These are phyloP conservation scores for Xylariaceae sp. DNA, from an alignment of 2,329 filamentous ascomycete species.

Conservation along the genomic window DNA sequence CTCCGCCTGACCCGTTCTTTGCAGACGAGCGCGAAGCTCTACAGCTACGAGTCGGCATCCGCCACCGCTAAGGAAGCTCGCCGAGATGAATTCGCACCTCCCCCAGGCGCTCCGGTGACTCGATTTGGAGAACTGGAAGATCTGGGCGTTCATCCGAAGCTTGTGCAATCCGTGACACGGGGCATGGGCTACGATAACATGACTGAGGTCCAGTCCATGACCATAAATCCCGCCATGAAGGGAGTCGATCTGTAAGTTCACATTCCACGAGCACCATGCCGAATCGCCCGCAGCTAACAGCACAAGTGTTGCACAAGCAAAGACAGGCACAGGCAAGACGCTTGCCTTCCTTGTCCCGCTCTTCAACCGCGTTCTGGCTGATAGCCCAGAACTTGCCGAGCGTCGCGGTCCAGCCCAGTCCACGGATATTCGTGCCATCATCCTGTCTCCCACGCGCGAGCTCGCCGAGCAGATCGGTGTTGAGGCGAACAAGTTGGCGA, in stretches of 20 bases:
- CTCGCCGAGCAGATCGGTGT: slow-evolving; percentile 72
- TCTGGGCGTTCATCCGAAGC: slow-evolving; percentile 50
- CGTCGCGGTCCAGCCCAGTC: slow-evolving; percentile 22
- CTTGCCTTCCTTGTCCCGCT: slow-evolving; percentile 85
- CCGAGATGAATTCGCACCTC: slow-evolving; percentile 7
- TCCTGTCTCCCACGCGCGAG: slow-evolving; percentile 75
- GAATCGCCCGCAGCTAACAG: slow-evolving; percentile 9
- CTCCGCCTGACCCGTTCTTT: no score
- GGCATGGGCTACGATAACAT: slow-evolving; percentile 74
- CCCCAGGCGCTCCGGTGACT: slow-evolving; percentile 21
- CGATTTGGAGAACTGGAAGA: slow-evolving; percentile 37
- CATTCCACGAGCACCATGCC: background rate
- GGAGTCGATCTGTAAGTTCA: slow-evolving; percentile 71
- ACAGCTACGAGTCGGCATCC: slow-evolving; percentile 15
- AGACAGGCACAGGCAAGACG: slow-evolving; percentile 95
- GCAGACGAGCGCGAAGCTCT: slow-evolving; percentile 15
- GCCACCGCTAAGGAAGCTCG: slow-evolving; percentile 3
- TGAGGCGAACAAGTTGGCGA: slow-evolving; percentile 64
- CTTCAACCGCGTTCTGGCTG: slow-evolving; percentile 66
- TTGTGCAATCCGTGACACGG: slow-evolving; percentile 61
- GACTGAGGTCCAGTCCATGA: slow-evolving; percentile 86
- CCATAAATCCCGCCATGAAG: slow-evolving; percentile 70
- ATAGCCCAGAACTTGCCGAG: slow-evolving; percentile 53
- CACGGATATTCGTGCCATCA: slow-evolving; percentile 59
- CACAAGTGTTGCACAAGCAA: slow-evolving; percentile 73